These are phyloP conservation scores for Kwoniella shandongensis DNA, from an alignment of 768 basidiomycete genomes.

Conservation along the genomic window DNA sequence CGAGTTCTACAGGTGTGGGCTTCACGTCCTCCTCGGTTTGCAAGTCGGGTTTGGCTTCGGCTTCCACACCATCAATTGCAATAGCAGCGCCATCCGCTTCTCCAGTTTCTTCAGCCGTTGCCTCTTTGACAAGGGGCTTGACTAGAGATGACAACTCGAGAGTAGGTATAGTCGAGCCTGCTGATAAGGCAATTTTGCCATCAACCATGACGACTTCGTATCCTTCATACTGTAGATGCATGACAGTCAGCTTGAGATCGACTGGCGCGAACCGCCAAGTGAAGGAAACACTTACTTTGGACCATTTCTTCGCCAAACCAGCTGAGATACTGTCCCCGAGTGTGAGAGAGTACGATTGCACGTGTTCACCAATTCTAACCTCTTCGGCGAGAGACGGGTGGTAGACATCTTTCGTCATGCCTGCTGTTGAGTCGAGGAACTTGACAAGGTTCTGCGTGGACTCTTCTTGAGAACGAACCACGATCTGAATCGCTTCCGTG, in stretches of 20 bases:
- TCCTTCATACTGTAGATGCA: conserved; percentile 78
- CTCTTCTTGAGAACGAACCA: conserved; percentile 72
- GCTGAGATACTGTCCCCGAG: conserved; percentile 84
- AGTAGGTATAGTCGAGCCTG: conserved; percentile 82
- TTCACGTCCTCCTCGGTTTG: conserved; percentile 1
- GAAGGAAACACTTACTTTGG: conserved; percentile 63
- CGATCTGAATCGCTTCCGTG: conserved; percentile 61
- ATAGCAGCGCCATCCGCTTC: conserved; percentile 1
- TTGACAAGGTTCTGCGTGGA: conserved; percentile 73
- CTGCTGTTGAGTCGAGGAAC: conserved; percentile 75
- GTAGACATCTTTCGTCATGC: conserved; percentile 91
- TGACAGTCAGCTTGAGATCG: no score
- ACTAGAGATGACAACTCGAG: conserved; percentile 64
- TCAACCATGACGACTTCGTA: conserved; percentile 92
- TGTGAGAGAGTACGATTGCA: conserved; percentile 88
- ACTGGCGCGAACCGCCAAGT: background rate
- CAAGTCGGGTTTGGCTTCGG: conserved; percentile 2
- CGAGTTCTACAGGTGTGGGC: background rate
- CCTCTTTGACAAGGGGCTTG: conserved; percentile 34
- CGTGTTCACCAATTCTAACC: conserved; percentile 91
- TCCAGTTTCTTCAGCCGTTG: conserved; percentile 17
- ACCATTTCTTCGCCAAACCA: conserved; percentile 68
- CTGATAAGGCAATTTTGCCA: conserved; percentile 79
- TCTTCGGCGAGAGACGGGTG: conserved; percentile 73
- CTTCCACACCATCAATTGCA: conserved; percentile 5